Evolutionary conservation across 2,329 filamentous ascomycete genomes (phyloP).

Genomic region (Aspergillus ochraceus): DNA sequence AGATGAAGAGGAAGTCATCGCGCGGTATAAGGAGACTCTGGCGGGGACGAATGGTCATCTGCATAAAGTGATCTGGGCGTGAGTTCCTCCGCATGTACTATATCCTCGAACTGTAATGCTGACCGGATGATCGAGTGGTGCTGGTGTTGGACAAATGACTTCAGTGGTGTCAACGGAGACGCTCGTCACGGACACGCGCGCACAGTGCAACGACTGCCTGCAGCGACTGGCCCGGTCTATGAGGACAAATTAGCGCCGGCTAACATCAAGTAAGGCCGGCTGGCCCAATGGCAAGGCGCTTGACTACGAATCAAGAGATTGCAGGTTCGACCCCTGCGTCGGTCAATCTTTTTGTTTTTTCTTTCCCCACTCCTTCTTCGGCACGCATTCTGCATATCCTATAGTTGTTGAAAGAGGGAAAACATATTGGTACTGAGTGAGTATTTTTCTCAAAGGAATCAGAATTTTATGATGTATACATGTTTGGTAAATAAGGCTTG

Average conservation of each 20-base stretch:
- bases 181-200: background rate
- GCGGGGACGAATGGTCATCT: background rate
- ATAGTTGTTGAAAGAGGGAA: too few species aligned
- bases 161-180: background rate
- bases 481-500: too few species aligned
- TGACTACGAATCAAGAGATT: constrained; percentile 56
- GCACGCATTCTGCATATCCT: too few species aligned
- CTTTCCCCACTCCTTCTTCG: too few species aligned
- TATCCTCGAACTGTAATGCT: background rate
- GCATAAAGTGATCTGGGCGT: background rate
- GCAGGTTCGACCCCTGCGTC: constrained; percentile 48
- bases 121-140: background rate
- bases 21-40: background rate
- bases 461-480: too few species aligned
- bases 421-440: too few species aligned
- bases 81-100: background rate
- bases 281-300: constrained; percentile 46
- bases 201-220: background rate
- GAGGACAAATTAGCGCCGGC: too few species aligned
- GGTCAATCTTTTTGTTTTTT: constrained; percentile 30
- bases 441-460: too few species aligned
- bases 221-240: too few species aligned
- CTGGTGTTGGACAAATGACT: background rate
- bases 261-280: constrained; percentile 16
- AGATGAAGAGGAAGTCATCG: background rate